Evolutionary conservation across 1,139 yeast genomes (phyloP), one percentile per base, ranked within the genome.

Genomic region (Kurtzmaniella quercitrusa): DNA sequence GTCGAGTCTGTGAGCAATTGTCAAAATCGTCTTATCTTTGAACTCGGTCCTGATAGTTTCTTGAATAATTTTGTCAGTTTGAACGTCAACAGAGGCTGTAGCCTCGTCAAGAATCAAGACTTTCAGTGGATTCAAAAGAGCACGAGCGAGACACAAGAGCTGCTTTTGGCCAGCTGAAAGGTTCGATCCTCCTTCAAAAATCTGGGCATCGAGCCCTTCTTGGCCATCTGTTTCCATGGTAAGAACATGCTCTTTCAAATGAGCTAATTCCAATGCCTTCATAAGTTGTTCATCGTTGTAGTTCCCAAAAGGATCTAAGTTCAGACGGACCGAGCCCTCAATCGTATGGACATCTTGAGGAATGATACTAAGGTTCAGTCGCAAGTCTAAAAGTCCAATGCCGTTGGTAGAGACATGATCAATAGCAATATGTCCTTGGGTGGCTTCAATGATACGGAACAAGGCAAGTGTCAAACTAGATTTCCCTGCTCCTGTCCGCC

Each of bases 401-500:
- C 53, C 46, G 40, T 64, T 58, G 12, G 68, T 66, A 44, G 65
- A 55, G 7, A 64, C 39, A 3, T 57, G 59, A 48, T 68, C 73
- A 38, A 68, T 65, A 27, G 58, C 62, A 37, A 68, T 63, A 41
- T 56, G 52, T 3, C 73, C 73, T 1, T 46, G 36, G 14, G 62
- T 55, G 4, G 72, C 63, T 51, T 68, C 73, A 38, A 68, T 60
- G 11, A 68, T 65, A 29, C 74, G 57, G 58, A 68, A 68, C 12
- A 68, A 51, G 0, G 73, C 72, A 45, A 68, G 56, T 1, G 73
- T 62, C 31, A 68, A 57, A 0, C 72, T 61, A 5, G 71, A 66
- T 46, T 68, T 68, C 5, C 74, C 74, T 2, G 74, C 73, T 9
- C 74, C 74, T 2, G 74, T 68, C 51, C 74, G 55, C 14, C 73